phyloP scores from a whole-genome alignment of 495 filamentous ascomycete species.

The Podospora pseudocomata region DNA sequence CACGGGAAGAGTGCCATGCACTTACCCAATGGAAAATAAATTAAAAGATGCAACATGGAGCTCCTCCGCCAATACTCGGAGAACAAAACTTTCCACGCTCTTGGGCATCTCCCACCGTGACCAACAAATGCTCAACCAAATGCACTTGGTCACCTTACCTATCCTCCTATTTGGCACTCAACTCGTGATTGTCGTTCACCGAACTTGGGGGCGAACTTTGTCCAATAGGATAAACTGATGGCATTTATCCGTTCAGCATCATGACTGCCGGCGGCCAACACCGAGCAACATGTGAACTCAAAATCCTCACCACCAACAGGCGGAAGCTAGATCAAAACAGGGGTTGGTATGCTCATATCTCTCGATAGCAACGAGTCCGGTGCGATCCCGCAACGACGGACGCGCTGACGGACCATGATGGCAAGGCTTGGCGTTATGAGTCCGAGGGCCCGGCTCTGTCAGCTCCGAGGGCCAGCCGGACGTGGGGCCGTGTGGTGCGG shows the following conservation, averaged over 20 bases:
- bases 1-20: not conserved
- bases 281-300: not conserved
- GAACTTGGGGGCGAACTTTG: not conserved
- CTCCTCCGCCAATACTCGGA: not conserved
- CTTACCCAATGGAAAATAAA: not conserved
- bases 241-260: not conserved
- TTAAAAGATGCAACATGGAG: not conserved
- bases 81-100: not conserved
- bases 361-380: not conserved
- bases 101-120: not conserved
- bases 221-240: not conserved
- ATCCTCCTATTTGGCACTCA: not conserved
- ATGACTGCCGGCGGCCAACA: not conserved
- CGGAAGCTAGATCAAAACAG: not conserved
- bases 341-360: not conserved
- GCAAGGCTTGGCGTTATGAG: not conserved
- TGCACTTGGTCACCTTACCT: not conserved
- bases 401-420: not conserved
- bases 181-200: not conserved
- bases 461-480: not conserved
- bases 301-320: not conserved
- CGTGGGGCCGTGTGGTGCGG: not conserved
- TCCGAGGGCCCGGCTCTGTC: not conserved
- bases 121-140: not conserved
- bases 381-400: not conserved